phyloP scores from a whole-genome alignment of 192 early-diverging fungal species.

The Linnemannia hyalina region DNA sequence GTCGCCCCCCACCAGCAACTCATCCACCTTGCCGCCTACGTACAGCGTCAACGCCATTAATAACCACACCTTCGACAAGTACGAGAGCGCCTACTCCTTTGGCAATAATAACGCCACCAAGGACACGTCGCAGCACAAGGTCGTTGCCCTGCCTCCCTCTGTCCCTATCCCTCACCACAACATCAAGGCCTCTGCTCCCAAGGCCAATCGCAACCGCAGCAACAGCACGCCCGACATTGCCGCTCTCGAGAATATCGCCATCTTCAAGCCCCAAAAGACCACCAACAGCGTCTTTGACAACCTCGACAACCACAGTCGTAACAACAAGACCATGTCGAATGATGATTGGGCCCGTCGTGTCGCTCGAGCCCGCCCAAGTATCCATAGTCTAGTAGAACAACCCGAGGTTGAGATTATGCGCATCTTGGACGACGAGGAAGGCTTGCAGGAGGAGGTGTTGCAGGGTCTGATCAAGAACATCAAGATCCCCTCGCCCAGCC shows the following conservation, averaged over 20 bases:
- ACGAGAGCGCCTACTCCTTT: conserved; percentile 60
- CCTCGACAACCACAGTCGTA: conserved; percentile 50
- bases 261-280: conserved; percentile 53
- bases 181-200: conserved; percentile 13
- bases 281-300: conserved; percentile 54
- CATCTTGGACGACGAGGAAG: conserved; percentile 73
- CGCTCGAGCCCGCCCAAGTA: conserved; percentile 47
- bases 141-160: conserved; percentile 1
- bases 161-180: conserved; percentile 14
- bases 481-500: conserved; percentile 89
- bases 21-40: conserved; percentile 6
- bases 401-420: conserved; percentile 67
- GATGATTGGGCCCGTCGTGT: conserved; percentile 52
- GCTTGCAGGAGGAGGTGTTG: conserved; percentile 84
- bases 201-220: conserved; percentile 52
- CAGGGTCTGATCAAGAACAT: conserved; percentile 90
- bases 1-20: conserved; percentile 39
- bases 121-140: conserved; percentile 18
- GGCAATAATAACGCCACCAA: conserved; percentile 57
- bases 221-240: conserved; percentile 64
- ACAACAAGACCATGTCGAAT: conserved; percentile 51
- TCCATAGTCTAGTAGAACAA: conserved; percentile 57
- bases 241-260: conserved; percentile 33
- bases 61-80: conserved; percentile 39
- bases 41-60: conserved; percentile 14